Conservation (phyloP, 257 asterid species). For the Galeopsis tetrahit region DNA sequence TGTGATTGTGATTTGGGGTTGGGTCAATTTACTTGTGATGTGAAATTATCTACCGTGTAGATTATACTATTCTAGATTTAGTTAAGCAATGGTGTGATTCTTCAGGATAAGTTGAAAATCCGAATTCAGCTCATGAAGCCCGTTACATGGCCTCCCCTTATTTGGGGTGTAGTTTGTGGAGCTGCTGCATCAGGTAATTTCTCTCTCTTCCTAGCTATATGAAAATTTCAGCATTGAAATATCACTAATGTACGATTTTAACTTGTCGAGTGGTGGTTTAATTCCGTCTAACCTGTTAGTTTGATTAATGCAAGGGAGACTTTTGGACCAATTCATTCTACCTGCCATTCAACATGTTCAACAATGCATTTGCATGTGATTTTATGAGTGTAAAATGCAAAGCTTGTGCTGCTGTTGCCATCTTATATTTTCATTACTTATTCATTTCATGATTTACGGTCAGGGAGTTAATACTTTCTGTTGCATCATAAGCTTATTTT, state of each 20-base stretch:
- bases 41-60: neutral
- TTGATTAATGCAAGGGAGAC: conserved; percentile 8
- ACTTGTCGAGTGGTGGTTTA: conserved; percentile 18
- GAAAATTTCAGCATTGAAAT: neutral
- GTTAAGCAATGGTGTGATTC: conserved; percentile 4
- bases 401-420: neutral
- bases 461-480: neutral
- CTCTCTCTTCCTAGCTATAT: conserved; percentile 22
- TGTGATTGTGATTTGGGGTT: neutral
- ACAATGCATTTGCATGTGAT: neutral
- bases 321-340: neutral
- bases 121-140: conserved; percentile 95
- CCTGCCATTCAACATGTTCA: neutral
- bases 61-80: neutral
- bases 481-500: conserved; percentile 12
- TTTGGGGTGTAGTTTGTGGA: conserved; percentile 99
- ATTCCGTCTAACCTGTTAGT: neutral
- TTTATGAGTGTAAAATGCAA: neutral
- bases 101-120: conserved; percentile 88
- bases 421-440: neutral
- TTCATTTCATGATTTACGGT: neutral
- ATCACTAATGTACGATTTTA: neutral
- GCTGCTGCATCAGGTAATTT: conserved; percentile 95
- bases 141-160: conserved; percentile 97
- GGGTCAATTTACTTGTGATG: neutral